Evolutionary conservation across 2,329 filamentous ascomycete species (phyloP).

Genomic region (Fusarium sororula): DNA sequence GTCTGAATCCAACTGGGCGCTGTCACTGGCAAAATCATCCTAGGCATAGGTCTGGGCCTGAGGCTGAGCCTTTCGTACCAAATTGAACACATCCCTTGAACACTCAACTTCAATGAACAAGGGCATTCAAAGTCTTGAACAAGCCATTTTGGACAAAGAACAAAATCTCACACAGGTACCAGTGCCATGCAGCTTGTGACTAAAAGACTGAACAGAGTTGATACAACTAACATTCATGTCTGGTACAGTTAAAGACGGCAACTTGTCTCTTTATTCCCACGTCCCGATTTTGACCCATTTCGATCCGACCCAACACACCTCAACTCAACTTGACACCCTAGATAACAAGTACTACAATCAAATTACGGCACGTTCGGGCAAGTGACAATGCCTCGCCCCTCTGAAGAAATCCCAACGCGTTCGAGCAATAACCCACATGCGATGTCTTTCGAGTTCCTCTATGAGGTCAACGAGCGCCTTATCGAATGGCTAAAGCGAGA

Average conservation of each 20-base stretch:
- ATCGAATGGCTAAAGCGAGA: not conserved
- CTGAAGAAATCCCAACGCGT: not conserved
- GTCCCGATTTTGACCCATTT: accelerated
- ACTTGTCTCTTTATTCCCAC: not conserved
- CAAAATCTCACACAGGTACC: accelerated
- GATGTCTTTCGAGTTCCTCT: not conserved
- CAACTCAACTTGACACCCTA: not conserved
- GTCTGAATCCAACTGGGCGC: accelerated
- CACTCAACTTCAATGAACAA: not conserved
- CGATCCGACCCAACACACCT: not conserved
- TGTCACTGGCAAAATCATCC: not conserved
- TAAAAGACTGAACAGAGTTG: accelerated
- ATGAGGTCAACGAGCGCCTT: not conserved
- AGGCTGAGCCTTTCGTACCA: accelerated
- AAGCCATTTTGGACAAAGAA: not conserved
- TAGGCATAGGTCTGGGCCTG: accelerated
- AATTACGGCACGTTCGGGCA: accelerated
- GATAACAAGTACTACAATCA: not conserved
- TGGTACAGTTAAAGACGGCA: accelerated
- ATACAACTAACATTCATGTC: accelerated
- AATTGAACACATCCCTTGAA: accelerated
- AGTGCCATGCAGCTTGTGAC: accelerated
- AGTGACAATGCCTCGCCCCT: not conserved
- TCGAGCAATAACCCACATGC: accelerated
- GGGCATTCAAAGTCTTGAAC: too few relatives aligned